These are phyloP conservation scores for Talaromyces sp. DNA, from an alignment of 2,329 filamentous ascomycete genomes.

Conservation along the genomic window DNA sequence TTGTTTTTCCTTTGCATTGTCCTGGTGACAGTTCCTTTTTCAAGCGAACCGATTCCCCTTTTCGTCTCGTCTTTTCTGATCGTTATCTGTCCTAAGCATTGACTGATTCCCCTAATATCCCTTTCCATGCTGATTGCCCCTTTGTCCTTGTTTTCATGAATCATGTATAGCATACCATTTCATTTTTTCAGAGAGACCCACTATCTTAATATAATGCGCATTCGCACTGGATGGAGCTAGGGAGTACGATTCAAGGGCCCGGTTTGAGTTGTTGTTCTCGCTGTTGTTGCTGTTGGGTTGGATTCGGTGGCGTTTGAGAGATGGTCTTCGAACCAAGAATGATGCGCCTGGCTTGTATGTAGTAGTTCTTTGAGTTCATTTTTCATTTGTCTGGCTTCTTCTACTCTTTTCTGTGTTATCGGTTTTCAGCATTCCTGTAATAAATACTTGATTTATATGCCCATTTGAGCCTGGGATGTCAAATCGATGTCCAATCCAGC, in stretches of 20 bases:
- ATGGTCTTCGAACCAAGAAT: background rate
- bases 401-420: background rate
- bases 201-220: constrained; percentile 10
- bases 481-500: background rate
- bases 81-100: background rate
- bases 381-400: background rate
- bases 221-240: constrained; percentile 18
- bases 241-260: constrained; percentile 6
- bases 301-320: background rate
- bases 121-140: background rate
- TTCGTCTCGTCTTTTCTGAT: background rate
- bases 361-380: background rate
- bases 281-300: background rate
- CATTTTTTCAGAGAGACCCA: constrained; percentile 18
- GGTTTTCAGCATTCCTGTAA: constrained; percentile 4
- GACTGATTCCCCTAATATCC: background rate
- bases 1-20: constrained; percentile 24
- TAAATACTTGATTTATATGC: background rate
- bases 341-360: background rate
- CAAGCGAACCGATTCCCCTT: constrained; percentile 6
- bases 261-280: background rate
- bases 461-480: background rate
- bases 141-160: background rate
- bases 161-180: constrained; percentile 16
- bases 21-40: constrained; percentile 1